Evolutionary conservation across 805 yeast species (phyloP).

Genomic region (Monosporozyma solicola): DNA sequence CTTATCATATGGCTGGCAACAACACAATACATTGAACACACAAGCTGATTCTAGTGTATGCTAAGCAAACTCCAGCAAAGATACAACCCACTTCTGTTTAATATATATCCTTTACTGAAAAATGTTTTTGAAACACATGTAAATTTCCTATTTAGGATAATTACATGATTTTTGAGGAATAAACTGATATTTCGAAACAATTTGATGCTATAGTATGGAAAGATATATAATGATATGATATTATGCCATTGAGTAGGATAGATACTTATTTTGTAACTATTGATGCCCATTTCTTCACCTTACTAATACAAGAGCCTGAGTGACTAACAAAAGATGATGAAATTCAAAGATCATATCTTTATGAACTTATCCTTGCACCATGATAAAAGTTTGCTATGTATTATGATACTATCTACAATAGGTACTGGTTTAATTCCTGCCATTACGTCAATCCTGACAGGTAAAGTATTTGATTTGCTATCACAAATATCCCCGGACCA

Average conservation of each 20-base stretch:
- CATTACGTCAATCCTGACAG: conserved; percentile 54
- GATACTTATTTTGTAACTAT: neutral
- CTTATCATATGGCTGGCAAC: no score
- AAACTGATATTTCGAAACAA: neutral
- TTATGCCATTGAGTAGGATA: neutral
- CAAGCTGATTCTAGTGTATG: no score
- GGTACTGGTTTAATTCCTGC: conserved; percentile 53
- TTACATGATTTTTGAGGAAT: conserved; percentile 8
- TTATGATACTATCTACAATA: conserved; percentile 34
- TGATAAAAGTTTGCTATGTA: conserved; percentile 20
- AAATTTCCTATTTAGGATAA: conserved; percentile 10
- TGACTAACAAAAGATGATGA: neutral
- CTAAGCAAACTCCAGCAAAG: no score
- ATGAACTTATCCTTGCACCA: conserved; percentile 12
- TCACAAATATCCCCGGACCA: conserved; percentile 34
- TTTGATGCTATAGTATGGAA: neutral
- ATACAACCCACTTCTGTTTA: neutral
- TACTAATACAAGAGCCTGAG: neutral
- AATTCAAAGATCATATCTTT: conserved; percentile 12
- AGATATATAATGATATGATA: neutral
- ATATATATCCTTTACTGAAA: neutral
- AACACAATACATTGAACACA: no score
- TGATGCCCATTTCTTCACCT: no score
- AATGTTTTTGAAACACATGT: neutral
- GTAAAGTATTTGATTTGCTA: conserved; percentile 47